Conservation (phyloP, 495 filamentous ascomycete species). For the Pyrenopolyporus hunteri region DNA sequence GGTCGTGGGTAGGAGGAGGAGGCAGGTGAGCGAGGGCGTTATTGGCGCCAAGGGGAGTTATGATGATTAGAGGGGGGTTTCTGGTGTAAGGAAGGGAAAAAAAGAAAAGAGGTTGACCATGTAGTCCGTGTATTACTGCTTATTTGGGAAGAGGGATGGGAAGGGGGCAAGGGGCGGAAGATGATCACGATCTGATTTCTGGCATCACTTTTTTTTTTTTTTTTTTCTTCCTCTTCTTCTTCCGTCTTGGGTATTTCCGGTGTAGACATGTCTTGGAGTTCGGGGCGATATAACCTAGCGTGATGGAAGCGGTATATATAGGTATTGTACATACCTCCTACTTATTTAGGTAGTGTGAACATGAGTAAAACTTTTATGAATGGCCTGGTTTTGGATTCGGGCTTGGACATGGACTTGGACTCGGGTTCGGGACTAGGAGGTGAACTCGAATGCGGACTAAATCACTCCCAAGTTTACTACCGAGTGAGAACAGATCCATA, state of each 20-base stretch:
- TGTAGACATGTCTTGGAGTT: slow-evolving; percentile 23
- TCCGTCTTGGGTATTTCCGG: too few species aligned
- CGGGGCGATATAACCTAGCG: background rate
- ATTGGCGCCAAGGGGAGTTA: slow-evolving; percentile 50
- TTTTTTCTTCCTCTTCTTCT: slow-evolving; percentile 6
- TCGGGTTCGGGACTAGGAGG: too few species aligned
- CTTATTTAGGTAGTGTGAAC: background rate
- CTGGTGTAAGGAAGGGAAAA: too few species aligned
- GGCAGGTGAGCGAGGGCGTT: slow-evolving; percentile 64
- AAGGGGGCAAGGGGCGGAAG: background rate
- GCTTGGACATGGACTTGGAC: too few species aligned
- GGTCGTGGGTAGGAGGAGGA: slow-evolving; percentile 54
- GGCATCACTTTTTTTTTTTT: slow-evolving; percentile 11
- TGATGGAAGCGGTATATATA: slow-evolving; percentile 14
- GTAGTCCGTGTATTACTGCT: slow-evolving; percentile 15
- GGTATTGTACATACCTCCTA: slow-evolving; percentile 1
- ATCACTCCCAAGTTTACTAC: too few species aligned
- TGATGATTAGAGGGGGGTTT: slow-evolving; percentile 38
- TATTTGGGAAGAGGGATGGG: background rate
- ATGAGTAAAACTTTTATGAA: too few species aligned
- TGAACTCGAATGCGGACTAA: too few species aligned
- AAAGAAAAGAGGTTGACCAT: background rate
- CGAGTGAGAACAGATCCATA: too few species aligned
- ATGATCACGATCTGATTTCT: slow-evolving; percentile 1
- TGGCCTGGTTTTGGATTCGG: too few species aligned